phyloP scores from a whole-genome alignment of 164 flowering plant genomes.

The Aristolochia contorta region DNA sequence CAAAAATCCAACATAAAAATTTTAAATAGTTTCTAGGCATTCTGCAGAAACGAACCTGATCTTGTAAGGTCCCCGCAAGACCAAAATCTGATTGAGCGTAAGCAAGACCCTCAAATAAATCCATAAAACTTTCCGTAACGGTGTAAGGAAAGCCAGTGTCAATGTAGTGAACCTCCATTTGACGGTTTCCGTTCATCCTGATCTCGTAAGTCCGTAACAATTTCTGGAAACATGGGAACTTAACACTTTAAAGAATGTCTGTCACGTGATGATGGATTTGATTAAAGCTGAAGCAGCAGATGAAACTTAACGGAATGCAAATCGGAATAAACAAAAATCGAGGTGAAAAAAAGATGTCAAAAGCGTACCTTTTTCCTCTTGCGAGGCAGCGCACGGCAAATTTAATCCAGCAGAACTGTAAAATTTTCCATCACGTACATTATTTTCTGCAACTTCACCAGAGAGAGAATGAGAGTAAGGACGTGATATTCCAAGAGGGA shows the following conservation, averaged over 20 bases:
- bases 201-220: conserved; percentile 1
- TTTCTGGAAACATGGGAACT: conserved; percentile 3
- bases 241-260: not conserved
- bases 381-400: too few species aligned
- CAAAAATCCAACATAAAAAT: too few species aligned
- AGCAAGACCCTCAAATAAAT: conserved; percentile 57
- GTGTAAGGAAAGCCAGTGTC: conserved; percentile 67
- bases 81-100: conserved; percentile 36
- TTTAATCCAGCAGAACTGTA: not conserved
- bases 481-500: not conserved
- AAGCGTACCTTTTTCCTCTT: too few species aligned
- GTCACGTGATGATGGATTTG: not conserved
- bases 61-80: conserved; percentile 25
- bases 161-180: conserved; percentile 64
- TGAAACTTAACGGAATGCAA: not conserved
- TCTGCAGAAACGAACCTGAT: conserved; percentile 34
- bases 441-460: not conserved
- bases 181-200: conserved; percentile 40
- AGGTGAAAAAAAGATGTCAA: too few species aligned
- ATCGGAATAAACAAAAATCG: not conserved
- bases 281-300: not conserved
- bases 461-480: not conserved
- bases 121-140: conserved; percentile 55
- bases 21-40: too few species aligned
- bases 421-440: not conserved